Evolutionary conservation across 805 yeast species (phyloP).

Genomic region (Candida ficus): DNA sequence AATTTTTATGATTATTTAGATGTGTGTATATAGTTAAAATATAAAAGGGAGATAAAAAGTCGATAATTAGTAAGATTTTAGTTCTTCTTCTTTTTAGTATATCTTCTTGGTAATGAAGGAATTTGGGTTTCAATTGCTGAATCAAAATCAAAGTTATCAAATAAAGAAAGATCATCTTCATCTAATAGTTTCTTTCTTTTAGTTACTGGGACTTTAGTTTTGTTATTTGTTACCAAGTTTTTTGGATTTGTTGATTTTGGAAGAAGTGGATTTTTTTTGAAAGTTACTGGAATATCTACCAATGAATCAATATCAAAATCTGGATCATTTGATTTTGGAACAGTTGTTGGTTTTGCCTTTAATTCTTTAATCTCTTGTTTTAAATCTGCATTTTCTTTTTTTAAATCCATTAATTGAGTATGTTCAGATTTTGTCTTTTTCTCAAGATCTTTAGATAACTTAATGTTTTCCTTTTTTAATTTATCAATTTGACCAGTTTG

Average conservation of each 20-base stretch:
- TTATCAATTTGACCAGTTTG: slow-evolving; percentile 6
- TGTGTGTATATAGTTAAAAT: no score
- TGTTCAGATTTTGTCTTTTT: neutral
- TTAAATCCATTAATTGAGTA: neutral
- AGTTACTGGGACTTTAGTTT: neutral
- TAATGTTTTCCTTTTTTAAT: slow-evolving; percentile 1
- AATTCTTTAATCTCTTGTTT: slow-evolving; percentile 2
- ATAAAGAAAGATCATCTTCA: slow-evolving; percentile 19
- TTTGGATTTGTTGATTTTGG: neutral
- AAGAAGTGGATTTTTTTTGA: neutral
- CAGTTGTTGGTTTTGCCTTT: neutral
- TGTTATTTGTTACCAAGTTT: neutral
- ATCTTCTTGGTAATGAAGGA: slow-evolving; percentile 16
- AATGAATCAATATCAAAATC: slow-evolving; percentile 1
- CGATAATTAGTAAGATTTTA: neutral
- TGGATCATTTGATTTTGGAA: neutral
- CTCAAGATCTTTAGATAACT: slow-evolving; percentile 1
- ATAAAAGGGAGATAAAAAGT: neutral
- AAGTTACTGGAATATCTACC: slow-evolving; percentile 5
- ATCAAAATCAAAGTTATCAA: slow-evolving; percentile 23
- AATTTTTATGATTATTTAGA: no score
- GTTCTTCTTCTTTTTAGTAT: slow-evolving; percentile 21
- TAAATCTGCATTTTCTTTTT: neutral
- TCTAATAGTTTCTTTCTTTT: slow-evolving; percentile 29
- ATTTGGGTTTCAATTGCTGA: slow-evolving; percentile 4